A percentile compares a stretch with the other conserved stretches of the same genome.
These are phyloP conservation scores for Irineochytrium annulatum DNA, from an alignment of 192 early-diverging fungal species.

Conservation along the genomic window DNA sequence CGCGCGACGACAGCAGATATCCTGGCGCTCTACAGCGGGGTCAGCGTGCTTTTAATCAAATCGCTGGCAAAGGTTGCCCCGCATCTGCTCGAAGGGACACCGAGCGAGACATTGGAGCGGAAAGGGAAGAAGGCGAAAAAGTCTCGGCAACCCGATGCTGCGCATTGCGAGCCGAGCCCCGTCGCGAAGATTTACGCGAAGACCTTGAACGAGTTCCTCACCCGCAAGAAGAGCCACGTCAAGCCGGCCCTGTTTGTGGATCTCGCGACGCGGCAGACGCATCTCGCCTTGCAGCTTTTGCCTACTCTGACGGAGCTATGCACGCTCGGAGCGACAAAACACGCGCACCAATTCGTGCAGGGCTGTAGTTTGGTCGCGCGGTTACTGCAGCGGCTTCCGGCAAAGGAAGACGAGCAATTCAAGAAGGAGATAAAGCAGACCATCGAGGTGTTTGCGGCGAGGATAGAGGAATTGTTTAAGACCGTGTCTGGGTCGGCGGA, in stretches of 20 bases:
- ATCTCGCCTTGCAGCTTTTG: slow-evolving; percentile 59
- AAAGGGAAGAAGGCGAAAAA: slow-evolving; percentile 40
- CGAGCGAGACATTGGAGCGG: background rate
- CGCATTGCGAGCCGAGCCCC: slow-evolving; percentile 27
- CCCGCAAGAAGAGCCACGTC: slow-evolving; percentile 66
- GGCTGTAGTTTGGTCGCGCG: slow-evolving; percentile 22
- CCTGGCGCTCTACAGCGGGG: slow-evolving; percentile 47
- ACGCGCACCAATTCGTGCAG: slow-evolving; percentile 12
- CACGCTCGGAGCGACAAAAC: too few species aligned
- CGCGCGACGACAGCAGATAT: slow-evolving; percentile 51
- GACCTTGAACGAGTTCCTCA: slow-evolving; percentile 69
- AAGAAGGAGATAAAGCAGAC: background rate
- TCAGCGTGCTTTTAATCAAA: slow-evolving; percentile 53
- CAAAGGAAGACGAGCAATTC: background rate
- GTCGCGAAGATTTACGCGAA: slow-evolving; percentile 51
- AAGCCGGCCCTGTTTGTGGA: slow-evolving; percentile 66
- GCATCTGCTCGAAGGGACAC: background rate
- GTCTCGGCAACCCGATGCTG: slow-evolving; percentile 25
- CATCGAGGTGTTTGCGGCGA: background rate
- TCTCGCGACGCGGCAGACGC: slow-evolving; percentile 56
- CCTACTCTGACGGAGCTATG: slow-evolving; percentile 40
- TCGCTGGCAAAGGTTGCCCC: slow-evolving; percentile 4
- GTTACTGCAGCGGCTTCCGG: slow-evolving; percentile 22
- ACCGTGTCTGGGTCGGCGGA: slow-evolving; percentile 7
- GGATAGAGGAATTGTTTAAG: slow-evolving; percentile 4